Base-by-base conservation (phyloP, 768 basidiomycete genomes). In the Naganishia friedmannii region DNA sequence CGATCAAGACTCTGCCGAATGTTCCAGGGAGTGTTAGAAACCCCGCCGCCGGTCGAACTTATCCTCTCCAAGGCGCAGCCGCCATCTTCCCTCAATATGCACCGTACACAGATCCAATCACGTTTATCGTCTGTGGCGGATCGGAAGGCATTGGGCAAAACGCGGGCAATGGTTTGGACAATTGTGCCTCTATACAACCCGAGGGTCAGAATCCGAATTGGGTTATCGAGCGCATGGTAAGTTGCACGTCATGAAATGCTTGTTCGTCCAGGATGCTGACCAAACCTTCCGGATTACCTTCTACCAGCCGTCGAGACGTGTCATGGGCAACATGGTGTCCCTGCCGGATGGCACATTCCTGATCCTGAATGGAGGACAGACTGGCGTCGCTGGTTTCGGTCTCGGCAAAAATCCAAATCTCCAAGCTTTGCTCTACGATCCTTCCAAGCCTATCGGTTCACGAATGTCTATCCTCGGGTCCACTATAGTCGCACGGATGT, bases 201-300 rank as follows among this genome's bases (percentile, higher is more conserved):
- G 90, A 92, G 76, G 86, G 74, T 0, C 45, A 76, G 0, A 87
- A 88, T 63, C 77, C 89, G 0, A 84, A 84, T 0, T 92, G 90
- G 90, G 84, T 83, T 0, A 42, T 91, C 10, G 90, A 92, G 77
- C 86, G 90, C 60, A 91, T 91, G 90, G 90, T 90, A 51, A 56
- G 87, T 79, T 21, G 10, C 57, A 88, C 6, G 88, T 87, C 0
- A 84, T 83, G 32, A 7, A 17, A 3, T 9, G 15, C 54, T 17
- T 31, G 6, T 55, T 5, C 28, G 21, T 51, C 15, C 45, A 21
- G 6, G 12, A 4, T 51, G 23, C 48, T n/a, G n/a, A 51, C 4
- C 48, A n/a, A 12, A 15, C 21, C 3, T 7, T 29, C 13, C 29
- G 5, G 17, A 55, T 23, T 53, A 3, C 32, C n/a, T 6, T 37